Evolutionary conservation across 768 basidiomycete species (phyloP), one percentile per base, ranked within the genome.

Genomic region (Saitozyma sp.): DNA sequence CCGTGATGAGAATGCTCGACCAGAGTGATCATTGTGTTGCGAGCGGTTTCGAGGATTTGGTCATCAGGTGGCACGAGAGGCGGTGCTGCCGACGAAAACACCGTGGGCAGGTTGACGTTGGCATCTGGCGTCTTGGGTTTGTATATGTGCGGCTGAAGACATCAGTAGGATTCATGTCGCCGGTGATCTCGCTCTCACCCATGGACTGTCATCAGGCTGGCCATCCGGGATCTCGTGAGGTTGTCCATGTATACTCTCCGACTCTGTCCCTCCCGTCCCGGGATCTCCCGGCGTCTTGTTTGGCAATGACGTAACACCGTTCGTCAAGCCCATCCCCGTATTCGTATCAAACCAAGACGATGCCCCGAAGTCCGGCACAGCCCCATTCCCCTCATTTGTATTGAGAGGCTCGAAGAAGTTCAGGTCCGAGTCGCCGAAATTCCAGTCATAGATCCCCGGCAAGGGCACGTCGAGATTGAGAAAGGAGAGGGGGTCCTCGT

Each of bases 51-150:
- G 48, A 14, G 60, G 29, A 46, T 43, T 29, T 29, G 29, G 29
- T 29, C 55, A 37, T 49, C 6, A 6, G 29, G 6, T 10, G 45
- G 29, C 8, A 37, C 19, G 3, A 16, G 56, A 29, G 56, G 20
- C 5, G 43, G 17, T 8, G n/a, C 29, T 4, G 48, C n/a, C 29
- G 29, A 46, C 16, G 39, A n/a, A 3, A 19, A 14, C 9, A 14
- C 38, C 14, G 38, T 42, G n/a, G 60, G 60, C 13, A 62, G 45
- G 38, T 9, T 41, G 37, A 62, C 46, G 38, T 45, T 38, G 14
- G 50, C 54, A 42, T 62, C 60, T n/a, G 60, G 39, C 38, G 60
- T 51, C 9, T 41, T 41, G n/a, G 60, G 60, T n/a, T 62, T 54
- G 54, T 62, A 40, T 8, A 62, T 39, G 37, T 54, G 54, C 19